A percentile compares a stretch with the other conserved stretches of the same genome.
Conservation (phyloP, 805 yeast genomes). For the Spathaspora arborariae region DNA sequence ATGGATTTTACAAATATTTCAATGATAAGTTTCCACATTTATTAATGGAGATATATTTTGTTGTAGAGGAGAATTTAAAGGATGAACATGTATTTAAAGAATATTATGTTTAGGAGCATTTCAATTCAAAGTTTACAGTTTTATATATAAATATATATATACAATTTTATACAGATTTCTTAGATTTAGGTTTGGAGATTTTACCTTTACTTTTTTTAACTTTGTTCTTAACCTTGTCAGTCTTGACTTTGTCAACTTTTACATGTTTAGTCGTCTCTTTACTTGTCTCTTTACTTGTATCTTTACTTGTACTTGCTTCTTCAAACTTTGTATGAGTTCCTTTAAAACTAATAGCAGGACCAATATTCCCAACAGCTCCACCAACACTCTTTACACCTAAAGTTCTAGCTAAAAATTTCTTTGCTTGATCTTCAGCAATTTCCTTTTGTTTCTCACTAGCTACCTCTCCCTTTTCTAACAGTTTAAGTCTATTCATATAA, state of each 20-base stretch:
- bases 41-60: conserved; percentile 67
- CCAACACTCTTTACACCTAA: conserved; percentile 34
- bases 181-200: background rate
- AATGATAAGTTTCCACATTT: conserved; percentile 71
- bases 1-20: conserved; percentile 80
- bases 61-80: conserved; percentile 53
- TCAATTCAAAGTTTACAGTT: background rate
- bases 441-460: conserved; percentile 18
- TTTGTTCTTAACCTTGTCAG: background rate
- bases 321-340: conserved; percentile 38
- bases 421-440: conserved; percentile 36
- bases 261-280: conserved; percentile 1
- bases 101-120: conserved; percentile 16
- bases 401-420: conserved; percentile 43
- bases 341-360: conserved; percentile 41
- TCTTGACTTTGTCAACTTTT: background rate
- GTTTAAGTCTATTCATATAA: conserved; percentile 60
- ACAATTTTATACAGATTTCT: background rate
- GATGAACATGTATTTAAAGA: conserved; percentile 58
- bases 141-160: background rate
- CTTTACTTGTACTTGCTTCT: conserved; percentile 4
- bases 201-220: background rate
- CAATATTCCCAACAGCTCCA: conserved; percentile 24
- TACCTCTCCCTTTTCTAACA: conserved; percentile 21
- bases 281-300: conserved; percentile 3